These are phyloP conservation scores for Raphanus sativus DNA, from an alignment of 345 rosid species.

Conservation along the genomic window DNA sequence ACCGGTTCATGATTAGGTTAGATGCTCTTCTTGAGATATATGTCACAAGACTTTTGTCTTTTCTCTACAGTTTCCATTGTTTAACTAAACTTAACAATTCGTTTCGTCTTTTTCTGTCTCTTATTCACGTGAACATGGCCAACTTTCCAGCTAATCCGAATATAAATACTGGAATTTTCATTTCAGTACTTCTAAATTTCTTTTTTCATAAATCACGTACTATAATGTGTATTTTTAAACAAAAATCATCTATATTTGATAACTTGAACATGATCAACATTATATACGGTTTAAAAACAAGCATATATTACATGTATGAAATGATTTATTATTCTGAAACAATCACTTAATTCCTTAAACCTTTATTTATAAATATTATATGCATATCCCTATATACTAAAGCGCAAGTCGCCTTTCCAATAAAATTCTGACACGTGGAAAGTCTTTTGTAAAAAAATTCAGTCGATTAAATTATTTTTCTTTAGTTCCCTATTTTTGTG, in stretches of 20 bases:
- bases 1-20: slow-evolving; percentile 5
- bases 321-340: neutral
- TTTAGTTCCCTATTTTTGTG: too few species aligned
- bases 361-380: neutral
- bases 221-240: neutral
- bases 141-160: slow-evolving; percentile 26
- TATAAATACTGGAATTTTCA: neutral
- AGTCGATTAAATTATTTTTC: too few species aligned
- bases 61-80: neutral
- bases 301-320: neutral
- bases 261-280: neutral
- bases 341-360: neutral
- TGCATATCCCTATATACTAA: neutral
- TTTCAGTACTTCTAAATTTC: neutral
- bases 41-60: slow-evolving; percentile 31
- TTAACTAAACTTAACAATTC: neutral
- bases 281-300: neutral
- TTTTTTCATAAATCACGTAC: neutral
- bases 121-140: slow-evolving; percentile 32
- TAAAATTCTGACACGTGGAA: too few species aligned
- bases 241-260: neutral
- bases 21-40: slow-evolving; percentile 3
- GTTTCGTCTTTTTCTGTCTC: neutral
- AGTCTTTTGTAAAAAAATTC: too few species aligned
- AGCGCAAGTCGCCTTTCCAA: too few species aligned